Evolutionary conservation across 257 asterid genomes (phyloP), one percentile per base, ranked within the genome.

Genomic region (Misopates orontium): DNA sequence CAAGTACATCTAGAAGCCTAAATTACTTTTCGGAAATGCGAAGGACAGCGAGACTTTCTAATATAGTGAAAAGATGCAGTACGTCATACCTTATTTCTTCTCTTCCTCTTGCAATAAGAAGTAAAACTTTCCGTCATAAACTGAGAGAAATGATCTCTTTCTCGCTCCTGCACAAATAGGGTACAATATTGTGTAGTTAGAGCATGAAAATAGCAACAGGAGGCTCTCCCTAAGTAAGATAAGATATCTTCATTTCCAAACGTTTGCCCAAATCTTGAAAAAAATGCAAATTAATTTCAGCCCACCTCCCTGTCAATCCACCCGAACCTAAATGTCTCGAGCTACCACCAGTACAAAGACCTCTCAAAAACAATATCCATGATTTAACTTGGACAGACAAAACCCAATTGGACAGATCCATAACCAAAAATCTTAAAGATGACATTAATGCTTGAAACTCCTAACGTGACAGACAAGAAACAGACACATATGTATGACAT

Each of bases 61-160:
- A 56, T 62, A 18, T 25, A 4, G 22, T 14, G 32, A 64, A 25
- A 39, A 47, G 51, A 68, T 15, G 53, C 13, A 56, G 22, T 41
- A 24, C 5, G 5, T 56, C 24, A 48, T 79, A 88, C 98, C 96
- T 90, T 91, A 72, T 90, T 96, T 72, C 96, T 82, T 75, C 98
- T 84, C 79, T 94, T 94, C 80, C 99, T 88, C 93, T 90, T 94
- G 73, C 99, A 94, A 57, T 94, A 94, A 55, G 99, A 86, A 75
- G 93, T 88, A 77, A 94, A 90, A 59, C 99, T 96, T 81, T 94
- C 99, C 23, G 96, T 94, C 53, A 94, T 80, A 58, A 94, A 94
- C 87, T 94, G 99, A 8, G 95, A 88, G 79, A 90, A 94, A 77
- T 94, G 99, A 66, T 90, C 95, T 67, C 98, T 88, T 78, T 90